Percentiles rank a stretch among this genome's conserved stretches.
Conservation (phyloP, 805 yeast species). For the Pachysolen tannophilus region DNA sequence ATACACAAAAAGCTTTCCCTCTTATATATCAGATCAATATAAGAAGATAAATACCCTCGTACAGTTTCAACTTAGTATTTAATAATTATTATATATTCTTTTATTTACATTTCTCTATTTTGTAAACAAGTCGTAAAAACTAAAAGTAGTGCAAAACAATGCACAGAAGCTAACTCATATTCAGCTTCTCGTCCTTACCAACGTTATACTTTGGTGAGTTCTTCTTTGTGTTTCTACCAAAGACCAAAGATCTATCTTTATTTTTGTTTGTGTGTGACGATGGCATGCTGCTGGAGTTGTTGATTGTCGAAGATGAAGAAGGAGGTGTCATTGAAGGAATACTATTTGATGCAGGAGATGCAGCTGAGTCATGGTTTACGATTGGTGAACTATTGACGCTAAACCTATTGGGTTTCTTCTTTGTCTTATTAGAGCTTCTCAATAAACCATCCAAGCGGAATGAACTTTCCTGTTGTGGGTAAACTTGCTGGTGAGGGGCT, state of each 20-base stretch:
- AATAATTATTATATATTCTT: background rate
- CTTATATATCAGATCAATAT: too few species aligned
- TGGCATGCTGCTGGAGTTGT: slow-evolving; percentile 1
- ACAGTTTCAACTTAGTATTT: too few species aligned
- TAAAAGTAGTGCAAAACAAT: background rate
- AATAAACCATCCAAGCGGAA: slow-evolving; percentile 38
- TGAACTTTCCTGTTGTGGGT: slow-evolving; percentile 28
- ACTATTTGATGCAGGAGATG: slow-evolving; percentile 5
- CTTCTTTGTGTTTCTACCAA: slow-evolving; percentile 10
- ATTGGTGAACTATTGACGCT: slow-evolving; percentile 2
- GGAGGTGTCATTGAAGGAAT: slow-evolving; percentile 12
- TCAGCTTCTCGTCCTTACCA: slow-evolving; percentile 2
- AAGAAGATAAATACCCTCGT: too few species aligned
- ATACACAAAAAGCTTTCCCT: too few species aligned
- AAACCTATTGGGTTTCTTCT: slow-evolving; percentile 21
- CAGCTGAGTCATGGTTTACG: slow-evolving; percentile 14
- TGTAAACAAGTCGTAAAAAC: background rate
- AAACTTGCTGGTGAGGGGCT: slow-evolving; percentile 9
- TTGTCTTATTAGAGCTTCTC: slow-evolving; percentile 26
- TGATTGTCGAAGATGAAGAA: slow-evolving; percentile 6
- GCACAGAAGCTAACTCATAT: background rate
- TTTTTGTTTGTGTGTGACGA: slow-evolving; percentile 3
- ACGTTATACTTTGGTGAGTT: slow-evolving; percentile 24
- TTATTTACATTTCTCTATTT: background rate
- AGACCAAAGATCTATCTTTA: slow-evolving; percentile 18